These are phyloP conservation scores for Colletotrichum phormii DNA, from an alignment of 2,329 filamentous ascomycete species.

Conservation along the genomic window DNA sequence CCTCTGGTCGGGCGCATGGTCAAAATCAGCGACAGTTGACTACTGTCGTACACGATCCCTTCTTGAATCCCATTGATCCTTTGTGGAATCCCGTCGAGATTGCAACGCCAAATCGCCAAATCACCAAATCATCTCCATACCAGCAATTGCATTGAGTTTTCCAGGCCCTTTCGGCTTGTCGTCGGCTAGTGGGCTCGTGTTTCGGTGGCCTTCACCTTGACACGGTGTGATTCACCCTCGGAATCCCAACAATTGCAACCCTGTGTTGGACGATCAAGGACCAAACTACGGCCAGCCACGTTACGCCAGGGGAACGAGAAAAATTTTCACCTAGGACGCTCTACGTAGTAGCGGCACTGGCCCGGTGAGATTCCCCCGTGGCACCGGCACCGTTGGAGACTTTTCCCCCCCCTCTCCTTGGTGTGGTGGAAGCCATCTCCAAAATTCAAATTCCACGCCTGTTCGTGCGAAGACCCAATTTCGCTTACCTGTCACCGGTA, in stretches of 20 bases:
- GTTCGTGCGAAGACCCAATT: slow-evolving; percentile 31
- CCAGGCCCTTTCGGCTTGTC: not conserved
- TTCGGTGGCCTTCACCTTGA: slow-evolving; percentile 33
- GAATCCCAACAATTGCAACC: slow-evolving; percentile 32
- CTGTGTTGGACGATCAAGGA: slow-evolving; percentile 20
- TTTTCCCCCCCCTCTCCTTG: not conserved
- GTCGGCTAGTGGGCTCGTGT: slow-evolving; percentile 15
- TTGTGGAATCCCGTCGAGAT: slow-evolving; percentile 27
- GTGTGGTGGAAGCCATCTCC: slow-evolving; percentile 20
- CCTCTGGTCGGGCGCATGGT: not conserved
- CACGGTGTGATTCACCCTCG: slow-evolving; percentile 30
- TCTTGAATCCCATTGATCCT: not conserved
- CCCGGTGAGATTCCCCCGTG: slow-evolving; percentile 20
- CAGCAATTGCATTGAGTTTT: slow-evolving; percentile 12
- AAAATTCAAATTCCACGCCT: slow-evolving; percentile 25
- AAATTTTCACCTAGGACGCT: slow-evolving; percentile 30
- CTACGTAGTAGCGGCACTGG: slow-evolving; percentile 28
- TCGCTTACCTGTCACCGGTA: slow-evolving; percentile 32
- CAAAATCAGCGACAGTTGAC: not conserved
- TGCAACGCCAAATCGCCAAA: slow-evolving; percentile 7
- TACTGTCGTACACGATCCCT: not conserved
- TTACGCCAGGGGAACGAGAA: slow-evolving; percentile 30
- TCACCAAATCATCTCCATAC: slow-evolving; percentile 22
- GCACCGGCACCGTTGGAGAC: slow-evolving; percentile 26
- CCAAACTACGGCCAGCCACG: slow-evolving; percentile 30